A percentile compares a stretch with the other conserved stretches of the same genome.
Conservation (phyloP, 441 rosid genomes). For the Pelargonium citronellum region DNA sequence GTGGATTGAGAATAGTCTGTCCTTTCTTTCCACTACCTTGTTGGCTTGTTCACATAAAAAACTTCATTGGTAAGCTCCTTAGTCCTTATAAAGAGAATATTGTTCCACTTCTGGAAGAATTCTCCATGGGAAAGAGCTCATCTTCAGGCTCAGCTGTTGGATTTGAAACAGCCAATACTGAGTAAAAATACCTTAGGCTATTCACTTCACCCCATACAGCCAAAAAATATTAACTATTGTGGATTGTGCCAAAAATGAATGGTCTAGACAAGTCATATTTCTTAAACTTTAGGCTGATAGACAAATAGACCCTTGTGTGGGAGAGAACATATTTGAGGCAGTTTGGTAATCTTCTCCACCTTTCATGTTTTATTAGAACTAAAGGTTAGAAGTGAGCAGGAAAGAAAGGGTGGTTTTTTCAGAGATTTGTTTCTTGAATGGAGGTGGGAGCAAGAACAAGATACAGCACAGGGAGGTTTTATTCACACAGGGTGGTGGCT, state of each 20-base stretch:
- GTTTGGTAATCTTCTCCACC: not conserved
- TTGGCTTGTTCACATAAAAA: slow-evolving; percentile 17
- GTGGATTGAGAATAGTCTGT: slow-evolving; percentile 18
- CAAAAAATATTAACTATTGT: too few relatives aligned
- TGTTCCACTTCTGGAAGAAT: slow-evolving; percentile 25
- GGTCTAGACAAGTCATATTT: not conserved
- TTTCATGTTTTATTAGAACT: not conserved
- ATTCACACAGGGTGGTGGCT: slow-evolving; percentile 46
- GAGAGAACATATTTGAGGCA: too few relatives aligned
- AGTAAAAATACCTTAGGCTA: not conserved
- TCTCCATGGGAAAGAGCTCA: slow-evolving; percentile 12
- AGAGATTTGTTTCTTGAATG: slow-evolving; percentile 27
- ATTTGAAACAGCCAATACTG: not conserved
- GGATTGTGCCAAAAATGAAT: too few relatives aligned
- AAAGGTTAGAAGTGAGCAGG: not conserved
- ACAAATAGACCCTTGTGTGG: not conserved
- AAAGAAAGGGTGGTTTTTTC: slow-evolving; percentile 9
- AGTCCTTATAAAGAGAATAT: not conserved
- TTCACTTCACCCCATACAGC: not conserved
- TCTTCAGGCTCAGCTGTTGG: slow-evolving; percentile 10
- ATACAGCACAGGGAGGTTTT: slow-evolving; percentile 30
- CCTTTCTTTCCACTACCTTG: not conserved
- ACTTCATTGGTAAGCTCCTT: slow-evolving; percentile 25
- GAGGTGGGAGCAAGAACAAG: slow-evolving; percentile 25
- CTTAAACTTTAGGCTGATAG: not conserved